Evolutionary conservation across 768 basidiomycete genomes (phyloP), one percentile per base, ranked within the genome.

Genomic region (Roridomyces roridus): DNA sequence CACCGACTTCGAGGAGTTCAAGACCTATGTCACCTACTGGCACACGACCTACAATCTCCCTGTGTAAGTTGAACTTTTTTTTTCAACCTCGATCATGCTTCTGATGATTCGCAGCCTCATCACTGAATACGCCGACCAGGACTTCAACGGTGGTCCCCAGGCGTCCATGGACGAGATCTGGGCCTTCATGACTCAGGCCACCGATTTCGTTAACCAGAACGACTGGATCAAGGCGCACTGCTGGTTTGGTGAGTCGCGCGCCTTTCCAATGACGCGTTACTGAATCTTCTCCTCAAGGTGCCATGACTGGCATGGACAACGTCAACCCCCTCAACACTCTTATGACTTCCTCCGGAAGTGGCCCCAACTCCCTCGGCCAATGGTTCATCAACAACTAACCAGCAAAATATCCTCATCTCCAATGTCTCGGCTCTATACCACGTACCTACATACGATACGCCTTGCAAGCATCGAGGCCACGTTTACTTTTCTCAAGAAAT

Each of bases 291-390:
- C 40, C 4, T 31, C 43, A 62, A n/a, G 60, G 60, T 47, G 60
- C 60, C 15, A 62, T 62, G 60, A 34, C 75, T 35, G 69, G 84
- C 57, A 74, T 87, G 76, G 70, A 74, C 44, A 78, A 80, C 46
- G 88, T 92, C 63, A 84, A 85, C 73, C 55, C 67, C 10, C 65
- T 68, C 26, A 86, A 92, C 67, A 63, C 71, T 29, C 75, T 93
- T 36, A 77, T 91, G 73, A 67, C 55, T 18, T 21, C 55, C 23
- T 68, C 74, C 48, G 80, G 80, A 45, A 24, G n/a, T 35, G 40
- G 63, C 24, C 87, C 86, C 23, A 89, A 76, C 20, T 62, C 58
- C 0, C 82, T 92, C 25, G 56, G 60, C 23, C 20, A 5, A 25
- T 62, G 47, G 39, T 62, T 62, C 48, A 58, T 62, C 52, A 62